Base-by-base conservation (phyloP, 148 eudicot genomes). In the Chenopodium formosanum region DNA sequence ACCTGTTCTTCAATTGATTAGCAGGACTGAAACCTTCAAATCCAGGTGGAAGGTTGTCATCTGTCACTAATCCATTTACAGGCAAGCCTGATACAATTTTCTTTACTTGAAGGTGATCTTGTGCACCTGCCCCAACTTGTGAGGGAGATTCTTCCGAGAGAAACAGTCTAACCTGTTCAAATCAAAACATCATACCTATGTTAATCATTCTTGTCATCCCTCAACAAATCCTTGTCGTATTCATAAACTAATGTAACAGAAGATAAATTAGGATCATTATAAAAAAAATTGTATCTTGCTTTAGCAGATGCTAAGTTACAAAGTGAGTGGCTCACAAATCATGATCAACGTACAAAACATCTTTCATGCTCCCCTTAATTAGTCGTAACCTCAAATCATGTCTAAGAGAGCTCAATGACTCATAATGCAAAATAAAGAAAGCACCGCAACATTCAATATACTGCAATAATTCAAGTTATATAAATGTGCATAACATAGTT, bases 61-160 rank as follows among this genome's bases (percentile, higher is more conserved):
- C 94, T 82, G 85, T 25, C 7, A 83, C 87, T 16, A 69, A 53
- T 69, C 86, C 91, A 69, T 86, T 77, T 74, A 83, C 67, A 65
- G 82, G 86, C 50, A 67, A 74, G 5, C 74, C 80, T 56, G 84
- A 69, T 78, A 88, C 70, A 34, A 77, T 80, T 72, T 84, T 74
- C 87, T 92, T 94, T 70, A 90, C 91, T 85, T 92, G 93, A 64
- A 94, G 93, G 78, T 91, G 90, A 78, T 94, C 98, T 88, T 94
- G 96, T 73, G 85, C 83, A 77, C 81, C 89, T 32, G 78, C 72
- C 65, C 95, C 92, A 80, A 92, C 90, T 83, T 84, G 92, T 65
- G 95, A 88, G 81, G 97, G 97, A 65, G 90, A 83, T 32, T 94
- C 94, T 78, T 94, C 95, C n/a, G 91, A 89, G 25, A 92, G 82